Evolutionary conservation across 2,329 filamentous ascomycete species (phyloP).

Genomic region (Myriosclerotinia scirpicola): DNA sequence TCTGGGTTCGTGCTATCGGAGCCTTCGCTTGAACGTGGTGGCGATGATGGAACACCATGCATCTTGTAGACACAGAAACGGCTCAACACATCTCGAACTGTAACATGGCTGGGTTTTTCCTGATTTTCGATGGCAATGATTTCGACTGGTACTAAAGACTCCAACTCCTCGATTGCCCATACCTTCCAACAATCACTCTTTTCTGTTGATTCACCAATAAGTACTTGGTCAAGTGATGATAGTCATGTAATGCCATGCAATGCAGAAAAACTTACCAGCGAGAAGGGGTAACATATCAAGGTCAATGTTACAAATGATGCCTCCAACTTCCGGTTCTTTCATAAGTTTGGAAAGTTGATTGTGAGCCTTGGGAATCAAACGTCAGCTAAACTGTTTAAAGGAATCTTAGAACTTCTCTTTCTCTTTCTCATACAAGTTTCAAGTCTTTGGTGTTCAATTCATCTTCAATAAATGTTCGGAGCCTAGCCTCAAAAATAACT

Average conservation of each 20-base stretch:
- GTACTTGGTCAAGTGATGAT: neutral
- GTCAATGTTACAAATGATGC: slow-evolving; percentile 1
- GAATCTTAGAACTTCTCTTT: neutral
- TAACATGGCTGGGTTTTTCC: neutral
- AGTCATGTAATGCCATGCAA: no score
- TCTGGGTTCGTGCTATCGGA: neutral
- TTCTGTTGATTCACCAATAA: neutral
- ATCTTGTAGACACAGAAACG: slow-evolving; percentile 15
- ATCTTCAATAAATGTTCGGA: slow-evolving; percentile 4
- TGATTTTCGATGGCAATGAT: neutral
- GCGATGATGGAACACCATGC: slow-evolving; percentile 2
- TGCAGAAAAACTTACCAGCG: neutral
- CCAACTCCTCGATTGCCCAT: neutral
- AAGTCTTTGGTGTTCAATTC: neutral
- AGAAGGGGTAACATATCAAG: slow-evolving; percentile 13
- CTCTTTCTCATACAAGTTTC: neutral
- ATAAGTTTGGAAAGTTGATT: neutral
- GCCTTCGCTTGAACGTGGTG: slow-evolving; percentile 8
- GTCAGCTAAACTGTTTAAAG: neutral
- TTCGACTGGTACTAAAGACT: slow-evolving; percentile 11
- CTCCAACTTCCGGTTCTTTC: slow-evolving; percentile 2
- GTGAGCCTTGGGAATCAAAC: neutral
- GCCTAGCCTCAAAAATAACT: slow-evolving; percentile 5
- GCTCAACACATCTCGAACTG: neutral
- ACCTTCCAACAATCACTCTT: neutral